phyloP scores from a whole-genome alignment of 768 basidiomycete genomes.

The Leucogyrophana mollusca region DNA sequence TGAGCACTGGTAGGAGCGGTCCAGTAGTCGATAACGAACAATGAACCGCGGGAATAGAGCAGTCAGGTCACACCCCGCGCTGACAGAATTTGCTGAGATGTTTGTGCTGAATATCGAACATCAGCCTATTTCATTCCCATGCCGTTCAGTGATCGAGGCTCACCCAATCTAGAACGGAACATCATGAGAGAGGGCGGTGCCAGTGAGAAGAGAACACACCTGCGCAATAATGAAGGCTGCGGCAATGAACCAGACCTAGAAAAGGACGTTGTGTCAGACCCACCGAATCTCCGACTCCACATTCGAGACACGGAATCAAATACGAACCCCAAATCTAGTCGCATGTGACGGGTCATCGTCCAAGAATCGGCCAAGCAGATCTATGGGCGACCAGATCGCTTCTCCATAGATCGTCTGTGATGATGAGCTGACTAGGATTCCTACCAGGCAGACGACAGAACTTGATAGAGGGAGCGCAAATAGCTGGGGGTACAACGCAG shows the following conservation, averaged over 20 bases:
- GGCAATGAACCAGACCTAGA: slow-evolving; percentile 74
- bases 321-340: slow-evolving; percentile 62
- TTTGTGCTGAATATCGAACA: slow-evolving; percentile 47
- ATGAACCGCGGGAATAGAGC: slow-evolving; percentile 71
- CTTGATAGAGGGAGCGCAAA: slow-evolving; percentile 72
- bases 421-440: slow-evolving; percentile 80
- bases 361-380: slow-evolving; percentile 66
- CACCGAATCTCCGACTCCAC: neutral
- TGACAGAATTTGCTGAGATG: slow-evolving; percentile 74
- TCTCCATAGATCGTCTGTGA: slow-evolving; percentile 74
- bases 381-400: slow-evolving; percentile 78
- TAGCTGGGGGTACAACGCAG: slow-evolving; percentile 64
- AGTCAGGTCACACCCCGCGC: slow-evolving; percentile 74
- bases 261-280: slow-evolving; percentile 11
- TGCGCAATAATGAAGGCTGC: slow-evolving; percentile 80
- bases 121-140: no score
- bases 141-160: slow-evolving; percentile 5
- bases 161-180: slow-evolving; percentile 24
- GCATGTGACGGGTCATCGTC: slow-evolving; percentile 60
- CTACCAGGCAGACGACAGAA: slow-evolving; percentile 73
- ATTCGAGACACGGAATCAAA: neutral
- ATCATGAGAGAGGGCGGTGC: slow-evolving; percentile 7
- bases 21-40: slow-evolving; percentile 28
- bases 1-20: neutral
- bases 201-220: slow-evolving; percentile 26